phyloP scores from a whole-genome alignment of 805 yeast species.

The Wickerhamiella cacticola region DNA sequence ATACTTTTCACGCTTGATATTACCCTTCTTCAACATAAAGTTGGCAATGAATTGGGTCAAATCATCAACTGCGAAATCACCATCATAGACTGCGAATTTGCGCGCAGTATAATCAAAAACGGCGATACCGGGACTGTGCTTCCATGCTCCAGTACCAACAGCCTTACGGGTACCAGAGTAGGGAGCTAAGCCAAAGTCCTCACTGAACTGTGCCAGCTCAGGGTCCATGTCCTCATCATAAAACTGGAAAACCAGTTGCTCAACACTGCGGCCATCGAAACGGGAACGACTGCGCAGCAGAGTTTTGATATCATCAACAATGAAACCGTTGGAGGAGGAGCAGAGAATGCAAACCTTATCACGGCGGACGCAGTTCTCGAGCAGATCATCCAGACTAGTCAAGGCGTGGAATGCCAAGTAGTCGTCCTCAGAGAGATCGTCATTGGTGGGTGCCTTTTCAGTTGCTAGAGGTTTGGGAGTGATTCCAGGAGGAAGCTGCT shows the following conservation, averaged over 20 bases:
- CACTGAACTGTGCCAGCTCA: constrained; percentile 15
- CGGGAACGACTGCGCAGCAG: constrained; percentile 15
- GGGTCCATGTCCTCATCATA: constrained; percentile 14
- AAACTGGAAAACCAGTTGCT: constrained; percentile 16
- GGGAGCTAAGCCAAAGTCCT: constrained; percentile 14
- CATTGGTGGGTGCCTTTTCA: constrained; percentile 6
- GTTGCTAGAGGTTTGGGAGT: constrained; percentile 11
- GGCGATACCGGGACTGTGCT: constrained; percentile 17
- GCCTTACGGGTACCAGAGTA: constrained; percentile 11
- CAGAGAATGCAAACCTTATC: constrained; percentile 17
- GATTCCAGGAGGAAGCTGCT: constrained; percentile 13
- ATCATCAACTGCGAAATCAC: constrained; percentile 13
- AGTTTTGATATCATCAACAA: constrained; percentile 14
- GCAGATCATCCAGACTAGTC: constrained; percentile 14
- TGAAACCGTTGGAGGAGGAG: constrained; percentile 14
- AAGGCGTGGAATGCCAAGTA: constrained; percentile 12
- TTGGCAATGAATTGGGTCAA: constrained; percentile 12
- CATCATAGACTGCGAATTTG: constrained; percentile 2
- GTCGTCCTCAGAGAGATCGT: constrained; percentile 9
- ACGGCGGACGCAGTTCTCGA: constrained; percentile 18
- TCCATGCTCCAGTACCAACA: not conserved
- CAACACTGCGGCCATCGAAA: constrained; percentile 13
- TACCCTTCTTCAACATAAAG: constrained; percentile 12
- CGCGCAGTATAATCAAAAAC: constrained; percentile 16
- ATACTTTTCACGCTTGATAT: not conserved